Base-by-base conservation (phyloP, 257 asterid species). In the Catharanthus roseus region DNA sequence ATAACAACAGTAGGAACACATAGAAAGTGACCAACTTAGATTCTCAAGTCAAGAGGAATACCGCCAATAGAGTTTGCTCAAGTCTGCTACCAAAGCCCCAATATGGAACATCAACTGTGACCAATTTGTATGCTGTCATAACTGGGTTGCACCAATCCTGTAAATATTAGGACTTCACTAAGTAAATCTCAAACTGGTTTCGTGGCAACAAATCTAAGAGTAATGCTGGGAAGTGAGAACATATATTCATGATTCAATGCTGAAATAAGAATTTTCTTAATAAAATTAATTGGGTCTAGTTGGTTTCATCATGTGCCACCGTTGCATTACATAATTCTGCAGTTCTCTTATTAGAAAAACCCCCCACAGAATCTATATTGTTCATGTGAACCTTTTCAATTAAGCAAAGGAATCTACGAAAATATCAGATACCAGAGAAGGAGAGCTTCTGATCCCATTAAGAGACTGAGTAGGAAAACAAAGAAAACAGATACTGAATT, bases 71-170 rank as follows among this genome's bases (percentile, higher is more conserved):
- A 76, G 97, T 87, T 76, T 85, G 91, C 84, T 93, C 97, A 10
- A 88, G 87, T 81, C 70, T 85, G 74, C 86, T 83, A 11, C 98
- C 97, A 56, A 87, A 93, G 57, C 97, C 98, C 96, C 96, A 93
- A 69, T 87, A 93, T 12, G 96, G 98, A 61, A 70, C 95, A 73
- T 93, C 92, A 74, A 93, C 49, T 10, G 95, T 90, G 72, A 93
- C 97, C 88, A 93, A 86, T 62, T 93, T 93, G 91, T 90, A 90
- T 51, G 96, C 93, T 45, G 98, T 93, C 90, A 89, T 86, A 67
- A 93, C 89, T 26, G 97, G 97, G 69, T 81, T 65, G 65, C 96
- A 87, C n/a, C 24, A 77, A 41, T 78, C 95, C 98, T 92, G 89
- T 72, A 81, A 23, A 63, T 39, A 51, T 28, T 33, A 66, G 51